Evolutionary conservation across 441 rosid species (phyloP).

Genomic region (Brassica balearica): DNA sequence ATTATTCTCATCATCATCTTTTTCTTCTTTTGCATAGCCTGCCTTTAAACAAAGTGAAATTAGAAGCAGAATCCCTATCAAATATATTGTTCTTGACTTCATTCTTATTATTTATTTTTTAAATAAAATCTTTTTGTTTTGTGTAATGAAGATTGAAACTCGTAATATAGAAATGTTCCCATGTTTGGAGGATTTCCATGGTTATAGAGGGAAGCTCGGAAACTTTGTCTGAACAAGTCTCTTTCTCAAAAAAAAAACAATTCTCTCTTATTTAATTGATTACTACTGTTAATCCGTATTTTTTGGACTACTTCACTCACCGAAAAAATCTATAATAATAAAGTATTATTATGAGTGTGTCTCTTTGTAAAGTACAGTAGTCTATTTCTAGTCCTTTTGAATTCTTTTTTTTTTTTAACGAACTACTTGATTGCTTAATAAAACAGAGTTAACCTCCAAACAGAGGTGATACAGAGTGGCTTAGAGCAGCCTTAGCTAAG

Average conservation of each 20-base stretch:
- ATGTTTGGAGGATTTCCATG: slow-evolving; percentile 19
- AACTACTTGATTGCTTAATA: too few relatives aligned
- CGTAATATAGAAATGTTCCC: slow-evolving; percentile 2
- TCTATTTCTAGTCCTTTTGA: neutral
- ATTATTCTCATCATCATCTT: slow-evolving; percentile 12
- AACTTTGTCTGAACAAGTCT: slow-evolving; percentile 26
- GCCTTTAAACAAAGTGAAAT: slow-evolving; percentile 17
- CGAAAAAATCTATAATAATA: neutral
- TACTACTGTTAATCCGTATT: neutral
- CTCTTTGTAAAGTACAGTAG: neutral
- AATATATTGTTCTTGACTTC: slow-evolving; percentile 37
- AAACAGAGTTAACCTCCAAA: too few relatives aligned
- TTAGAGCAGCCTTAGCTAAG: too few relatives aligned
- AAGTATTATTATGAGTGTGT: neutral
- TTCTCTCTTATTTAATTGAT: neutral
- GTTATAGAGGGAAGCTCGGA: slow-evolving; percentile 40
- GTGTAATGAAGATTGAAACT: slow-evolving; percentile 19
- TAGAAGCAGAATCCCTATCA: slow-evolving; percentile 35
- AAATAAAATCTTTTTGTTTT: neutral
- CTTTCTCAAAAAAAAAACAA: neutral
- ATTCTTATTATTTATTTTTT: neutral
- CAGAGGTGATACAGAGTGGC: too few relatives aligned
- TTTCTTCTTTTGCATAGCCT: slow-evolving; percentile 7
- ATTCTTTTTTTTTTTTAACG: neutral
- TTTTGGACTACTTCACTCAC: neutral